These are phyloP conservation scores for Neurospora sp. DNA, from an alignment of 495 filamentous ascomycete species.

Conservation along the genomic window DNA sequence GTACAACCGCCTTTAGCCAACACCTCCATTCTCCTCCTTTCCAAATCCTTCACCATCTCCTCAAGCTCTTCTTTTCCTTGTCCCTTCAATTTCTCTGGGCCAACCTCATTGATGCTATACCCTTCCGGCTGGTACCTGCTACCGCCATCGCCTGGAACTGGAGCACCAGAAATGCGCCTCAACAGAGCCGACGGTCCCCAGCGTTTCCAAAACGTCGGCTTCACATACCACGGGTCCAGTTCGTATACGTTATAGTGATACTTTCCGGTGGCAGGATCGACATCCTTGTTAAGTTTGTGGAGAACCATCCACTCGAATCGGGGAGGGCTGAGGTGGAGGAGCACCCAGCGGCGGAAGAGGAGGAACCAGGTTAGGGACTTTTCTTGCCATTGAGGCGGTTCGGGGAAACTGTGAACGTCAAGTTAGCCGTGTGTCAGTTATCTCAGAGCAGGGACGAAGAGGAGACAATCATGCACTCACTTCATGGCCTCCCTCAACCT, in stretches of 20 bases:
- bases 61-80: constrained; percentile 40
- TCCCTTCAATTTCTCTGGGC: constrained; percentile 42
- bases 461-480: no score
- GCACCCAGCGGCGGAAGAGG: constrained; percentile 31
- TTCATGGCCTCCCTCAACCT: constrained; percentile 49
- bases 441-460: no score
- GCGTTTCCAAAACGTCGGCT: constrained; percentile 45
- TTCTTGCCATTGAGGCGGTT: background rate
- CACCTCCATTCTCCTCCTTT: background rate
- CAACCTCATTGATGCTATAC: constrained; percentile 42
- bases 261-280: constrained; percentile 31
- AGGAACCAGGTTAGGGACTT: constrained; percentile 18
- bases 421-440: no score
- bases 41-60: constrained; percentile 29
- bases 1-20: background rate
- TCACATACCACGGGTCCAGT: constrained; percentile 47
- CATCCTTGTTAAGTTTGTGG: constrained; percentile 17
- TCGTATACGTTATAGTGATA: constrained; percentile 36
- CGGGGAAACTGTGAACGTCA: background rate
- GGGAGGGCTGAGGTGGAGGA: constrained; percentile 37
- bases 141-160: constrained; percentile 49
- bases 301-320: constrained; percentile 27
- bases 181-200: constrained; percentile 43
- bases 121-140: constrained; percentile 45
- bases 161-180: constrained; percentile 38